These are phyloP conservation scores for Boletus rubescentipes DNA, from an alignment of 768 basidiomycete species.

Conservation along the genomic window DNA sequence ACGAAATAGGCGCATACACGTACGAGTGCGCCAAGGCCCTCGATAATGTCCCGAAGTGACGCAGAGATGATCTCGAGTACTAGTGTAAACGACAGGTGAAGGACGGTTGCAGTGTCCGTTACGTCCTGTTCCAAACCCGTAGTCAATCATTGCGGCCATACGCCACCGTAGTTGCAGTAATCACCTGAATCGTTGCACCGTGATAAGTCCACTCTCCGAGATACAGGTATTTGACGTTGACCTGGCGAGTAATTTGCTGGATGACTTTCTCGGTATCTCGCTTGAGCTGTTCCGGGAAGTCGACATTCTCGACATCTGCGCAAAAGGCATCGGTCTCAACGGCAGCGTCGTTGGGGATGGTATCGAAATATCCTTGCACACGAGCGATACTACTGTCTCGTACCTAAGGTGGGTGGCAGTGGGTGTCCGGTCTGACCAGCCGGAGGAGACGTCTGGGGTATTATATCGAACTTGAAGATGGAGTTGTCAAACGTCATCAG, in stretches of 20 bases:
- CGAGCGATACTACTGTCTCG: constrained; percentile 35
- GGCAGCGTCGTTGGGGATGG: constrained; percentile 42
- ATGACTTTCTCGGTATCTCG: constrained; percentile 43
- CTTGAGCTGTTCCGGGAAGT: constrained; percentile 39
- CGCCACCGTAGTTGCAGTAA: neutral
- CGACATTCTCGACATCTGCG: constrained; percentile 33
- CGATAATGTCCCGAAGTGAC: constrained; percentile 31
- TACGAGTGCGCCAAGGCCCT: constrained; percentile 30
- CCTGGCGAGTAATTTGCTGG: constrained; percentile 41
- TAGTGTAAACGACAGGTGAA: constrained; percentile 43
- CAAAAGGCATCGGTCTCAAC: constrained; percentile 36
- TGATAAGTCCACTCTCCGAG: constrained; percentile 49
- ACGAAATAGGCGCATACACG: constrained; percentile 7
- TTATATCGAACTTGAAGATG: too few relatives aligned
- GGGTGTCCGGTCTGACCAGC: constrained; percentile 41
- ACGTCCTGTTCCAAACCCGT: constrained; percentile 41
- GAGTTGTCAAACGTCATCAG: constrained; percentile 41
- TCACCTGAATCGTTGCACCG: constrained; percentile 49
- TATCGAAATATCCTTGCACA: constrained; percentile 38
- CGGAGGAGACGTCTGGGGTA: constrained; percentile 34
- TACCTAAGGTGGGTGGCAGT: constrained; percentile 27
- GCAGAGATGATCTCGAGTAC: constrained; percentile 33
- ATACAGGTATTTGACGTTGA: constrained; percentile 33
- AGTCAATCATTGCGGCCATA: neutral
- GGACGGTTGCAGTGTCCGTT: constrained; percentile 46